Conservation (phyloP, 495 filamentous ascomycete genomes). For the Sabuloglossum arenarium region DNA sequence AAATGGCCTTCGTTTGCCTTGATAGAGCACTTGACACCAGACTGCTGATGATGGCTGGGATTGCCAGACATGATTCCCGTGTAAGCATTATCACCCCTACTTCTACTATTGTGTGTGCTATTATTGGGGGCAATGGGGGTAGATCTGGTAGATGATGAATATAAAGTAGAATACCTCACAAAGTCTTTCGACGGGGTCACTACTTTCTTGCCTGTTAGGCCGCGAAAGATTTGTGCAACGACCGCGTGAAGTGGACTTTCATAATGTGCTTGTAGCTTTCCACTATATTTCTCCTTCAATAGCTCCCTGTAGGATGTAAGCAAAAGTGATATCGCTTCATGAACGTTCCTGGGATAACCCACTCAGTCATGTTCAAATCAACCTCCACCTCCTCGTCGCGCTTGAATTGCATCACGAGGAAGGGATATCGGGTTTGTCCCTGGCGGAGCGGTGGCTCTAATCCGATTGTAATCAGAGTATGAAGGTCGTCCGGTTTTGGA, state of each 20-base stretch:
- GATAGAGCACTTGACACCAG: slow-evolving; percentile 96
- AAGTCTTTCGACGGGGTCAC: slow-evolving; percentile 89
- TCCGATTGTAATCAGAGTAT: slow-evolving; percentile 85
- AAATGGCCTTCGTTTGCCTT: slow-evolving; percentile 96
- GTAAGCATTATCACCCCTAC: not conserved
- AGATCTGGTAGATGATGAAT: not conserved
- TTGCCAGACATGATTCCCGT: not conserved
- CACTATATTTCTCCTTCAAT: slow-evolving; percentile 68
- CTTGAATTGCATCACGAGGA: slow-evolving; percentile 99
- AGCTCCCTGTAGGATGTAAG: slow-evolving; percentile 22
- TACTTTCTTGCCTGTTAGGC: slow-evolving; percentile 82
- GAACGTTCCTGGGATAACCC: slow-evolving; percentile 17
- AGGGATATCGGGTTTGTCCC: slow-evolving; percentile 95
- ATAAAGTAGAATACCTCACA: slow-evolving; percentile 27
- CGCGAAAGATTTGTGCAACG: slow-evolving; percentile 83
- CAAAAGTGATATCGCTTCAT: not conserved
- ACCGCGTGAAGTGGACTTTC: slow-evolving; percentile 82
- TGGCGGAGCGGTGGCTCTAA: slow-evolving; percentile 91
- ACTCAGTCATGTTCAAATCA: slow-evolving; percentile 93
- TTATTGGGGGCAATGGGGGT: too few relatives aligned
- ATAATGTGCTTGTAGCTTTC: slow-evolving; percentile 69
- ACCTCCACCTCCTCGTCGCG: slow-evolving; percentile 91
- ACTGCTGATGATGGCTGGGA: slow-evolving; percentile 67
- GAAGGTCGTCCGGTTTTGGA: slow-evolving; percentile 90
- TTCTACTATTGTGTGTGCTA: too few relatives aligned